Evolutionary conservation across 2,329 filamentous ascomycete genomes (phyloP), one percentile per base, ranked within the genome.

Genomic region (Verticillium zaregamsianum): DNA sequence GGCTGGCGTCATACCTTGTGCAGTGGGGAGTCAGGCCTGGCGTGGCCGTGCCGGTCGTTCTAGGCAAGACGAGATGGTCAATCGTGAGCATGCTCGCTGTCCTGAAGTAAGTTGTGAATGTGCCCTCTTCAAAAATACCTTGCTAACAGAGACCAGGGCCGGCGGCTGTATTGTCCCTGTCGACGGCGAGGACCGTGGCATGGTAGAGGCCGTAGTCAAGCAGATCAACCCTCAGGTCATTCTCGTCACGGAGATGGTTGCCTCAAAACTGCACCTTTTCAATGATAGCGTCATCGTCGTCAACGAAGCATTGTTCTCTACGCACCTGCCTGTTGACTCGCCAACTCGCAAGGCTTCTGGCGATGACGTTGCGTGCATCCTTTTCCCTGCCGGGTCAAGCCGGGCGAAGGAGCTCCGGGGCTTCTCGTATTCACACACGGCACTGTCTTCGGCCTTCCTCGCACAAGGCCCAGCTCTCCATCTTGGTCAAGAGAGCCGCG

Each of bases 11-110:
- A 2, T 75, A 81, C 58, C 77, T 92, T 0, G 70, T 80, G 2
- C 76, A 79, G 25, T 72, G 79, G 14, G 85, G 85, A 0, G 78
- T 86, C 0, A 72, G 76, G 0, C 77, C 80, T 0, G 82, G 84
- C 11, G 78, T 83, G 8, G 76, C 90, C 4, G 81, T 93, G 1
- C 87, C 86, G 5, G 79, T 93, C 6, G 83, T 88, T 20, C 80
- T 92, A 68, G 86, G 90, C 54, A 93, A 91, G 74, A 90, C 84
- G 23, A 76, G 86, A 15, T 83, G 89, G 71, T 80, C 90, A 0
- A 89, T 92, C 57, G 76, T 92, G 45, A 82, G 87, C 7, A 88
- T 93, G 63, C 78, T 93, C 23, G 89, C 89, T 0, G 81, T 88
- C 2, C 75, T 92, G 54, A 89, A 90, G 73, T 79, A 81, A 61